A percentile compares a stretch with the other conserved stretches of the same genome.
phyloP scores from a whole-genome alignment of 306 rosid genomes.

The Lotus japonicus region DNA sequence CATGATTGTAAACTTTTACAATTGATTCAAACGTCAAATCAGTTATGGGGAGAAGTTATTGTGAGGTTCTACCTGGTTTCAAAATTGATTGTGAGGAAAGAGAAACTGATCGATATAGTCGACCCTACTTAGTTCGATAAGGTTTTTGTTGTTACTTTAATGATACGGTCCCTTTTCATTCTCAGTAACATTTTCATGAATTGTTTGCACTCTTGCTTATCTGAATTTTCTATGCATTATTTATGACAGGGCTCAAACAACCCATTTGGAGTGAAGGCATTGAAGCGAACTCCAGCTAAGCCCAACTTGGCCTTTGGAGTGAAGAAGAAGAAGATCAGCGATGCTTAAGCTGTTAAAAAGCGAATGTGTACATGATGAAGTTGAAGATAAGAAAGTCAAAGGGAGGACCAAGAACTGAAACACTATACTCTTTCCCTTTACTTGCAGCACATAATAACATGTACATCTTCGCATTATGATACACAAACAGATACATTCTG shows the following conservation, averaged over 20 bases:
- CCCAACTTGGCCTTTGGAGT: slow-evolving; percentile 42
- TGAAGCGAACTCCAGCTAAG: slow-evolving; percentile 66
- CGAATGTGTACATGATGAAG: neutral
- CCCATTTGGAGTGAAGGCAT: slow-evolving; percentile 76
- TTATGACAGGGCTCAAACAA: slow-evolving; percentile 51
- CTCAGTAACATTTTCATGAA: neutral
- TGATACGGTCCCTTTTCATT: no score
- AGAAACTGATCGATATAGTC: no score
- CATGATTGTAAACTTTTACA: no score
- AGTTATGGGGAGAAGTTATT: no score
- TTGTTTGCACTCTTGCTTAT: neutral
- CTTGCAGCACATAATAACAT: neutral
- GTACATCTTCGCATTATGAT: slow-evolving; percentile 18
- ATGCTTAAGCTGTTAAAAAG: slow-evolving; percentile 28
- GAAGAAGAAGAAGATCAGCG: slow-evolving; percentile 35
- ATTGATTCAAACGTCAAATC: no score
- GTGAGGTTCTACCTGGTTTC: no score
- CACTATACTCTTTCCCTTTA: neutral
- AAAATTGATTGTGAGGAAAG: no score
- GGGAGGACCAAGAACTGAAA: slow-evolving; percentile 30
- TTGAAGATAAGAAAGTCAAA: slow-evolving; percentile 5
- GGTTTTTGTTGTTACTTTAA: no score
- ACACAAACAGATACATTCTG: slow-evolving; percentile 11
- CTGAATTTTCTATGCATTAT: slow-evolving; percentile 4
- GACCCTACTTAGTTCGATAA: no score